Conservation (phyloP, 164 flowering plant species). For the Nymphaea thermarum region DNA sequence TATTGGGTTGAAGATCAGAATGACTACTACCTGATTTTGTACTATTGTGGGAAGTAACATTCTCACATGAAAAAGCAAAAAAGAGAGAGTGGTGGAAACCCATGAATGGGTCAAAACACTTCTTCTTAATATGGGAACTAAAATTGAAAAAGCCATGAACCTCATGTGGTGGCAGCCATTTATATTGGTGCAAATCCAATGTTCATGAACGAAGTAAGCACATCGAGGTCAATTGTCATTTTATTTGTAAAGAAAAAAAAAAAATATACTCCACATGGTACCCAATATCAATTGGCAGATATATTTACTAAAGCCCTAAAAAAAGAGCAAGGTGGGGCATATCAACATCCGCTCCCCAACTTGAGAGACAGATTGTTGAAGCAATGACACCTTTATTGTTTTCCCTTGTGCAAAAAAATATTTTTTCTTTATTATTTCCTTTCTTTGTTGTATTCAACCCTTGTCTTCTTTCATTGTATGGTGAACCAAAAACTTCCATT, state of each 20-base stretch:
- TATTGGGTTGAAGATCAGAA: not conserved
- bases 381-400: too few species aligned
- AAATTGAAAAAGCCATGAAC: not conserved
- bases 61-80: not conserved
- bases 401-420: too few species aligned
- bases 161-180: not conserved
- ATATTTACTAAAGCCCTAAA: not conserved
- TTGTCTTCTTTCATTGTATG: too few species aligned
- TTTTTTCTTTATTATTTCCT: too few species aligned
- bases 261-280: not conserved
- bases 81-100: not conserved
- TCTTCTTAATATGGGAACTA: not conserved
- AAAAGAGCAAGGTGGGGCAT: not conserved
- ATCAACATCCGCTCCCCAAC: not conserved
- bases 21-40: not conserved
- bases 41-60: not conserved
- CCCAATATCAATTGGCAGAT: not conserved
- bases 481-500: too few species aligned
- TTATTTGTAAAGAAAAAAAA: not conserved
- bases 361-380: not conserved
- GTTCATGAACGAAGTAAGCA: not conserved
- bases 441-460: too few species aligned
- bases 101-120: not conserved
- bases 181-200: not conserved
- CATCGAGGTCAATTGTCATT: not conserved